These are phyloP conservation scores for Phlegmacium glaucopus DNA, from an alignment of 768 basidiomycete genomes.

Conservation along the genomic window DNA sequence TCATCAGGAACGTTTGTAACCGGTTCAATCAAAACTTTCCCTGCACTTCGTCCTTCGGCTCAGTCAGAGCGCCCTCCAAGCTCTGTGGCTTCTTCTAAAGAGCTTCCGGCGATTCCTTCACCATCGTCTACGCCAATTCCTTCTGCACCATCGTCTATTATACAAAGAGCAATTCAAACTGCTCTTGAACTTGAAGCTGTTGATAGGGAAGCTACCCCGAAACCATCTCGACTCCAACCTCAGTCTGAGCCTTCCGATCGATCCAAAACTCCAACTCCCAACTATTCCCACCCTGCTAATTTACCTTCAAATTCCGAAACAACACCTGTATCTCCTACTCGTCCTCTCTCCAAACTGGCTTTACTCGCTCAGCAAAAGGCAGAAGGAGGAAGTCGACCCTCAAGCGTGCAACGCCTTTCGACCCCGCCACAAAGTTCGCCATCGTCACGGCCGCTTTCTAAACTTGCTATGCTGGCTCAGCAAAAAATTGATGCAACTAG, in stretches of 20 bases:
- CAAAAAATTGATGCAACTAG: conserved; percentile 41
- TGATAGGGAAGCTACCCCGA: conserved; percentile 32
- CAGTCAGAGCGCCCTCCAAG: conserved; percentile 45
- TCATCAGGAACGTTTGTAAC: conserved; percentile 51
- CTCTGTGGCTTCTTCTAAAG: conserved; percentile 29
- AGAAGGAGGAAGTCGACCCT: conserved; percentile 21
- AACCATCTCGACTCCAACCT: conserved; percentile 15
- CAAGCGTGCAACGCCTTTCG: conserved; percentile 22
- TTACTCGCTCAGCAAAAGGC: conserved; percentile 63
- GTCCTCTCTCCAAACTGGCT: conserved; percentile 43
- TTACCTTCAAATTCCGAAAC: background rate
- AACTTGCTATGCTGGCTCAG: conserved; percentile 72
- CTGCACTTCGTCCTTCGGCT: conserved; percentile 63
- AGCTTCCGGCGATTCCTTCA: conserved; percentile 22
- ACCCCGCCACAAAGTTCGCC: conserved; percentile 14
- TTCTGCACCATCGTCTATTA: conserved; percentile 56
- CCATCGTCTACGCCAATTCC: conserved; percentile 17
- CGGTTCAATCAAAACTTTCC: conserved; percentile 71
- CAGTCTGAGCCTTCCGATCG: conserved; percentile 13
- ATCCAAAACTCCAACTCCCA: conserved; percentile 21
- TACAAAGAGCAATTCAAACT: conserved; percentile 63
- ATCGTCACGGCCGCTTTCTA: conserved; percentile 50
- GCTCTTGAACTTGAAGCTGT: conserved; percentile 60
- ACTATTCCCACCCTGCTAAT: background rate
- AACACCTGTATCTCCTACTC: conserved; percentile 7